Conservation (phyloP, 805 yeast species). For the Blastobotrys parvus region DNA sequence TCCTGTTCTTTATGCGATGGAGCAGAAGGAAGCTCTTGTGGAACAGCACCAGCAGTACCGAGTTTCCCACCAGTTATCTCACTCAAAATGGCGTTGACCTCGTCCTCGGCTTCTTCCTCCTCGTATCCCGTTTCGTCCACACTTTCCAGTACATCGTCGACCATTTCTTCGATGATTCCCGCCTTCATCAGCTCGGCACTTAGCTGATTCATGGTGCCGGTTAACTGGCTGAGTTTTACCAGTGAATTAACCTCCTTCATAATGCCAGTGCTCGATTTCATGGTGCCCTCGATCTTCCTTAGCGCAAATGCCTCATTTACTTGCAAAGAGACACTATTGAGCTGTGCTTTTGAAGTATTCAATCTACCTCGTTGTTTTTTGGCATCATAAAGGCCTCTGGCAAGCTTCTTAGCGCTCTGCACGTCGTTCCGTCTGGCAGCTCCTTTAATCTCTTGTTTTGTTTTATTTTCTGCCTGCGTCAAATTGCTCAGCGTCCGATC, state of each 20-base stretch:
- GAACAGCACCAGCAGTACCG: constrained; percentile 49
- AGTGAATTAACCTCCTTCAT: constrained; percentile 85
- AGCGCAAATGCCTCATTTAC: constrained; percentile 86
- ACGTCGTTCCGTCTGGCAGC: constrained; percentile 71
- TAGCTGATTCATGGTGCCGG: constrained; percentile 74
- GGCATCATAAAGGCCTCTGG: constrained; percentile 68
- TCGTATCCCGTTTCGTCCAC: constrained; percentile 49
- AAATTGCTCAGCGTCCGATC: constrained; percentile 69
- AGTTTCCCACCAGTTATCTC: constrained; percentile 41
- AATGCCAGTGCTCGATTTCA: constrained; percentile 66
- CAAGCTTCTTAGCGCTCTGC: constrained; percentile 69
- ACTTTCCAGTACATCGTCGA: constrained; percentile 79
- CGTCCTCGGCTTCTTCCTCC: constrained; percentile 31
- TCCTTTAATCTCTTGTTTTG: constrained; percentile 65
- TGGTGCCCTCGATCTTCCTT: constrained; percentile 71
- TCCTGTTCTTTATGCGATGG: constrained; percentile 16
- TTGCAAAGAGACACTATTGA: constrained; percentile 80
- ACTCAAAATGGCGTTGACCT: constrained; percentile 30
- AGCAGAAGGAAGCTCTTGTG: constrained; percentile 17
- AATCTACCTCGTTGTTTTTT: constrained; percentile 68
- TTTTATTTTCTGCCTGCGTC: constrained; percentile 55
- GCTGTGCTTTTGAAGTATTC: constrained; percentile 72
- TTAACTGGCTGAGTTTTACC: constrained; percentile 69
- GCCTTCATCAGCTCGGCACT: constrained; percentile 70
- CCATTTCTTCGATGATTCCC: constrained; percentile 84